phyloP scores from a whole-genome alignment of 2,329 filamentous ascomycete species.

The Blastomyces emzantsi region DNA sequence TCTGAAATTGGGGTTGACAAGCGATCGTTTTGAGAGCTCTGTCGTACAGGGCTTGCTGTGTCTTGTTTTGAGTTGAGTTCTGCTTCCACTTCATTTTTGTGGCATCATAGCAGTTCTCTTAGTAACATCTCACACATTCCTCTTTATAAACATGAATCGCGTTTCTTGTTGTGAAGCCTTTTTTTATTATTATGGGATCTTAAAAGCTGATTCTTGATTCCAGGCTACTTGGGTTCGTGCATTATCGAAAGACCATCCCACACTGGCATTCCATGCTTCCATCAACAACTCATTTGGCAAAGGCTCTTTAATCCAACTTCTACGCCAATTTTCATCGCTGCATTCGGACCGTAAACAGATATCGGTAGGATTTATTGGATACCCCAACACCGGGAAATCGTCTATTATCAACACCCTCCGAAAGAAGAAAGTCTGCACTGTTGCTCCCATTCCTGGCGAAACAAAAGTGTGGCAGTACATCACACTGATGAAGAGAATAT shows the following conservation, averaged over 20 bases:
- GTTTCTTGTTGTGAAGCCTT: conserved; percentile 20
- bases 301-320: conserved; percentile 80
- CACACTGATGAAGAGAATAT: conserved; percentile 87
- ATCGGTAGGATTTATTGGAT: conserved; percentile 78
- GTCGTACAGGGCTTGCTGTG: conserved; percentile 68
- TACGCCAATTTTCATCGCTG: conserved; percentile 85
- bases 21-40: conserved; percentile 78
- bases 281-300: conserved; percentile 97
- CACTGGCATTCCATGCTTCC: conserved; percentile 85
- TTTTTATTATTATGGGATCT: conserved; percentile 14
- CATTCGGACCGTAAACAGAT: conserved; percentile 92
- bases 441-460: conserved; percentile 90
- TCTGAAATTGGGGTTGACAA: conserved; percentile 58
- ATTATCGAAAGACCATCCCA: conserved; percentile 85
- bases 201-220: conserved; percentile 24
- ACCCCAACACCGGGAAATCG: conserved; percentile 92
- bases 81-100: conserved; percentile 53
- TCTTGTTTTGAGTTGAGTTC: conserved; percentile 97
- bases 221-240: conserved; percentile 89
- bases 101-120: conserved; percentile 76
- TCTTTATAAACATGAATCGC: conserved; percentile 20
- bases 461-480: conserved; percentile 99
- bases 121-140: conserved; percentile 93
- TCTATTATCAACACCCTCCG: conserved; percentile 94
- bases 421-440: conserved; percentile 88